These are phyloP conservation scores for Barbatosphaeria neglecta DNA, from an alignment of 495 filamentous ascomycete species.

Conservation along the genomic window DNA sequence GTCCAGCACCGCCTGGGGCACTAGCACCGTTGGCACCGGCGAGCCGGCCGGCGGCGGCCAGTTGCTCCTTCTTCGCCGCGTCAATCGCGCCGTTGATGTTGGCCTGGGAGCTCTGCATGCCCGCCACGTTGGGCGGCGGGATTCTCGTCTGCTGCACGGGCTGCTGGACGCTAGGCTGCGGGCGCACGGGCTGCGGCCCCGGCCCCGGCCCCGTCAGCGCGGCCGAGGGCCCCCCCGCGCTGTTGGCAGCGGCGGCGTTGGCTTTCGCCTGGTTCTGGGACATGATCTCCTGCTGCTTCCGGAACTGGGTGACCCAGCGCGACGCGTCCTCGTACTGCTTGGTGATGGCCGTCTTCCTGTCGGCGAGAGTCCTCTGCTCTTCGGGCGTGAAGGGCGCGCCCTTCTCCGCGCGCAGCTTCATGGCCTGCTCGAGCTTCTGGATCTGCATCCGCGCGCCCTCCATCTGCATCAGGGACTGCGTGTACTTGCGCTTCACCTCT, in stretches of 20 bases:
- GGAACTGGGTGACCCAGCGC: conserved; percentile 18
- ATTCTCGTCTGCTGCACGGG: neutral
- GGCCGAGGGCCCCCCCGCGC: neutral
- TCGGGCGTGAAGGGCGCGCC: conserved; percentile 15
- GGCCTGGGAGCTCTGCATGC: conserved; percentile 11
- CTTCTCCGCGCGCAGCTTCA: conserved; percentile 22
- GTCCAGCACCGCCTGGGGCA: too few relatives aligned
- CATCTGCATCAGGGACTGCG: conserved; percentile 20
- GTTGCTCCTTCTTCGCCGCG: conserved; percentile 39
- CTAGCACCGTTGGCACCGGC: conserved; percentile 12
- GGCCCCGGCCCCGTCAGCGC: neutral
- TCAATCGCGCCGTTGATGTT: conserved; percentile 40
- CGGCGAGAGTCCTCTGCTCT: conserved; percentile 19
- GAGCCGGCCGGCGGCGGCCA: conserved; percentile 20
- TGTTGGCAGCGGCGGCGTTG: conserved; percentile 7
- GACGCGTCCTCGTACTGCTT: conserved; percentile 22
- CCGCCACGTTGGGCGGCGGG: neutral
- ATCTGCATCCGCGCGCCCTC: conserved; percentile 14
- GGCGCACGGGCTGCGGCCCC: conserved; percentile 3
- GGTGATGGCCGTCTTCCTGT: conserved; percentile 14
- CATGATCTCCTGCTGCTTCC: conserved; percentile 14
- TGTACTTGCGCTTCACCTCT: conserved; percentile 20
- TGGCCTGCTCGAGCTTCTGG: conserved; percentile 12
- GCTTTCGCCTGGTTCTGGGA: conserved; percentile 9
- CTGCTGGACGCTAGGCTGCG: conserved; percentile 5